phyloP scores from a whole-genome alignment of 2,329 filamentous ascomycete genomes.

The Alternaria incomplexa region DNA sequence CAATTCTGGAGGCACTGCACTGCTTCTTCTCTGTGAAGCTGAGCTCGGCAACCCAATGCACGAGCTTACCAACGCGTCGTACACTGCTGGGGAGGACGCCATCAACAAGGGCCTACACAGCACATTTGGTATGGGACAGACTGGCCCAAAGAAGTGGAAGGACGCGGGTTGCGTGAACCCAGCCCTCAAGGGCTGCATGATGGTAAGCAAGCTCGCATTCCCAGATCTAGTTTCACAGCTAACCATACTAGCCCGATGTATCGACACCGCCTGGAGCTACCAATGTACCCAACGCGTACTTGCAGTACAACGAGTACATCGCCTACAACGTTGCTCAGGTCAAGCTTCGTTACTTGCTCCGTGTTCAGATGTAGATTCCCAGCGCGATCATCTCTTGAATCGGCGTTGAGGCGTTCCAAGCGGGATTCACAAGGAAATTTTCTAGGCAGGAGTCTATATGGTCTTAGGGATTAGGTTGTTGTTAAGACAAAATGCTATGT shows the following conservation, averaged over 20 bases:
- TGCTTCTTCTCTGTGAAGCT: slow-evolving; percentile 84
- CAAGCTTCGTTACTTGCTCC: slow-evolving; percentile 72
- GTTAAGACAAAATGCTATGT: neutral
- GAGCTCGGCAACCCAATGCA: slow-evolving; percentile 79
- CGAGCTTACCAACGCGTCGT: slow-evolving; percentile 64
- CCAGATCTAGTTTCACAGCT: neutral
- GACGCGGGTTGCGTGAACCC: slow-evolving; percentile 72
- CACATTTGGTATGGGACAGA: slow-evolving; percentile 73
- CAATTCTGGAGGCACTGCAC: slow-evolving; percentile 70
- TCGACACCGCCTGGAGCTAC: slow-evolving; percentile 56
- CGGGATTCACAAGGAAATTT: neutral
- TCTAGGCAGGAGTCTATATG: neutral
- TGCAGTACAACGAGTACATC: slow-evolving; percentile 78
- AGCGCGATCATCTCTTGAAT: neutral
- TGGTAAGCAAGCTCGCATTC: slow-evolving; percentile 58
- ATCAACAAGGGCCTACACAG: slow-evolving; percentile 65
- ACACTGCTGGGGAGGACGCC: slow-evolving; percentile 68
- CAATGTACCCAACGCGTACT: slow-evolving; percentile 52
- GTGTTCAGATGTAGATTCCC: slow-evolving; percentile 52
- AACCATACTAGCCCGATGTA: slow-evolving; percentile 33
- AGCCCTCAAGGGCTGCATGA: slow-evolving; percentile 70
- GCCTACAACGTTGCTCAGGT: slow-evolving; percentile 73
- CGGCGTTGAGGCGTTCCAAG: neutral
- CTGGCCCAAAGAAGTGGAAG: slow-evolving; percentile 73
- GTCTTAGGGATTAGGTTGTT: neutral